These are phyloP conservation scores for Trifolium fragiferum DNA, from an alignment of 306 rosid species.

Conservation along the genomic window DNA sequence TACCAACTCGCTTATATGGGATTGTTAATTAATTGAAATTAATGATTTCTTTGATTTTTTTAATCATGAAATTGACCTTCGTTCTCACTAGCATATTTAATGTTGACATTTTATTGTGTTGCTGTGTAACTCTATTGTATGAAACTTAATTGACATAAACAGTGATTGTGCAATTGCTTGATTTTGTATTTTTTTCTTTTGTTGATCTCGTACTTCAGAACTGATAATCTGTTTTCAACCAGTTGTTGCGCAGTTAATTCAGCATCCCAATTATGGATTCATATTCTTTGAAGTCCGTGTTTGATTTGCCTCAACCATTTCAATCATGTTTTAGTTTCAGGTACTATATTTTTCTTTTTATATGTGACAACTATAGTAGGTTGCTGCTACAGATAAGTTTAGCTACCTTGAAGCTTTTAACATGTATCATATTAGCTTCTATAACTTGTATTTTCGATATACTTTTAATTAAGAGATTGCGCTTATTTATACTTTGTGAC, in stretches of 20 bases:
- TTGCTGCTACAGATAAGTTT: constrained; percentile 27
- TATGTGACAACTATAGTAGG: constrained; percentile 9
- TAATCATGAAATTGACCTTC: constrained; percentile 1
- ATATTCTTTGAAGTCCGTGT: constrained; percentile 76
- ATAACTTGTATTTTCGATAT: background rate
- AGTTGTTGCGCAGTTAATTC: constrained; percentile 24
- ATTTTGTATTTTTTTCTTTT: constrained; percentile 14
- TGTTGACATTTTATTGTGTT: constrained; percentile 11
- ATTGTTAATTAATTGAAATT: background rate
- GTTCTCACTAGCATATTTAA: constrained; percentile 7
- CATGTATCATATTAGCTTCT: background rate
- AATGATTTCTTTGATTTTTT: background rate
- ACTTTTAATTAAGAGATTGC: constrained; percentile 10
- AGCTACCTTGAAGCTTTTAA: constrained; percentile 17
- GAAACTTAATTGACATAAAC: constrained; percentile 11
- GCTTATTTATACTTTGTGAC: constrained; percentile 11
- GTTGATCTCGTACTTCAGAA: background rate
- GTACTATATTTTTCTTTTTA: constrained; percentile 43
- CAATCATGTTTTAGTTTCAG: constrained; percentile 85
- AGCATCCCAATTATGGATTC: constrained; percentile 64
- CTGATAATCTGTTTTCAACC: constrained; percentile 28
- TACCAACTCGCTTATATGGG: too few species aligned
- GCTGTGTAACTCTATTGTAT: background rate
- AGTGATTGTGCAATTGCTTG: background rate
- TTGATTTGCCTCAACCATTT: constrained; percentile 78